Percentiles rank a stretch among this genome's conserved stretches.
These are phyloP conservation scores for Epichloe glyceriae DNA, from an alignment of 2,329 filamentous ascomycete species.

Conservation along the genomic window DNA sequence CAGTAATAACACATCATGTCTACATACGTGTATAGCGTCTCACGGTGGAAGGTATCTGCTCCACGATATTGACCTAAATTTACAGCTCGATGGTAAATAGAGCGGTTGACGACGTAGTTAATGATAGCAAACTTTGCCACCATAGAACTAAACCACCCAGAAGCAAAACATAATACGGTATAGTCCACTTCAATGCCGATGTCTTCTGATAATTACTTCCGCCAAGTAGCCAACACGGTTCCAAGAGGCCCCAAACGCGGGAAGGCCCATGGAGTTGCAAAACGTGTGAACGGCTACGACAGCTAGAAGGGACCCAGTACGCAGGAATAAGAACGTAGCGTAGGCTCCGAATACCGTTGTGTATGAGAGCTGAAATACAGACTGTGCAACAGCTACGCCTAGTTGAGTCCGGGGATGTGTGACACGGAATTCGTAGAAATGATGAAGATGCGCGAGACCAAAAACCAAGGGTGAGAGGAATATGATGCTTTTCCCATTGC, in stretches of 20 bases:
- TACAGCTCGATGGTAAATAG: conserved; percentile 15
- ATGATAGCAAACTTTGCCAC: conserved; percentile 53
- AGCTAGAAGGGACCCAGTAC: conserved; percentile 68
- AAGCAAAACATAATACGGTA: conserved; percentile 67
- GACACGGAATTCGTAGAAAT: conserved; percentile 87
- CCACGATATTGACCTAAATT: not conserved
- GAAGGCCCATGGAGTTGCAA: conserved; percentile 87
- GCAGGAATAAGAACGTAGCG: conserved; percentile 76
- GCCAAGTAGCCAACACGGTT: conserved; percentile 31
- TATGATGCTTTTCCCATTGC: conserved; percentile 46
- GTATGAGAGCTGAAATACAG: conserved; percentile 74
- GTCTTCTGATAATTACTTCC: conserved; percentile 12
- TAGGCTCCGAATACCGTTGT: conserved; percentile 91
- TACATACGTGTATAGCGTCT: too few species aligned
- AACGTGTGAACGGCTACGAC: conserved; percentile 71
- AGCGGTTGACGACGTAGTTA: conserved; percentile 44
- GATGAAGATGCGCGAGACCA: conserved; percentile 84
- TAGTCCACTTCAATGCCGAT: conserved; percentile 44
- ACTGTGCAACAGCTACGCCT: conserved; percentile 51
- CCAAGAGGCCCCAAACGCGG: conserved; percentile 68
- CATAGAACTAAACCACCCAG: conserved; percentile 60
- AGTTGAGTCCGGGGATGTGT: conserved; percentile 60
- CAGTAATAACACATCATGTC: too few species aligned
- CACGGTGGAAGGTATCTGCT: not conserved
- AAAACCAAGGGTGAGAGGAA: conserved; percentile 82